Conservation (phyloP, 371 early-diverging fungal species). For the Amoeboaphelidium protococcarum region DNA sequence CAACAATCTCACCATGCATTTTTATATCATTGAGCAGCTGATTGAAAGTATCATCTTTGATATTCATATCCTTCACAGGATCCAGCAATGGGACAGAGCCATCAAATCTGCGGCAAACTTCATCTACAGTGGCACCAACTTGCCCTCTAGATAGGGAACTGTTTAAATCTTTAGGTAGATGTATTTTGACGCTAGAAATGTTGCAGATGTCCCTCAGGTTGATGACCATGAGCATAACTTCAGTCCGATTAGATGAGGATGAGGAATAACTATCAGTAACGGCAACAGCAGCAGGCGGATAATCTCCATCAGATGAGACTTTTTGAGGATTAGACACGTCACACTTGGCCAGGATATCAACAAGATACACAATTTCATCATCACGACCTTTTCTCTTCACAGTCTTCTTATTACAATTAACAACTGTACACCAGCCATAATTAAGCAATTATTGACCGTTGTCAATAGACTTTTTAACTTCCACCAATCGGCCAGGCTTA, state of each 20-base stretch:
- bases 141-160: conserved; percentile 24
- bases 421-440: conserved; percentile 82
- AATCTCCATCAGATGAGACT: conserved; percentile 24
- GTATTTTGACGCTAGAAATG: conserved; percentile 42
- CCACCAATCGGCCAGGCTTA: neutral
- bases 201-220: conserved; percentile 38
- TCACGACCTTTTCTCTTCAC: too few species aligned
- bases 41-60: conserved; percentile 46
- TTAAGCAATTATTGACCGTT: conserved; percentile 23
- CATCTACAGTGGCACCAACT: conserved; percentile 32
- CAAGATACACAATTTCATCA: too few species aligned
- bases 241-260: too few species aligned
- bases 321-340: conserved; percentile 43
- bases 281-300: too few species aligned
- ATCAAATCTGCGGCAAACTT: conserved; percentile 15
- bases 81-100: conserved; percentile 48
- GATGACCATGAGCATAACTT: too few species aligned
- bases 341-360: too few species aligned
- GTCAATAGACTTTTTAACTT: neutral
- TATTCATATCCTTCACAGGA: conserved; percentile 65
- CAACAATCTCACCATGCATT: conserved; percentile 36
- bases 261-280: too few species aligned
- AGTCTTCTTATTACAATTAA: too few species aligned
- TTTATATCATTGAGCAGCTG: conserved; percentile 20
- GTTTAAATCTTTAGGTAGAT: conserved; percentile 39